These are phyloP conservation scores for Platanthera zijinensis DNA, from an alignment of 106 monocot genomes.

Conservation along the genomic window DNA sequence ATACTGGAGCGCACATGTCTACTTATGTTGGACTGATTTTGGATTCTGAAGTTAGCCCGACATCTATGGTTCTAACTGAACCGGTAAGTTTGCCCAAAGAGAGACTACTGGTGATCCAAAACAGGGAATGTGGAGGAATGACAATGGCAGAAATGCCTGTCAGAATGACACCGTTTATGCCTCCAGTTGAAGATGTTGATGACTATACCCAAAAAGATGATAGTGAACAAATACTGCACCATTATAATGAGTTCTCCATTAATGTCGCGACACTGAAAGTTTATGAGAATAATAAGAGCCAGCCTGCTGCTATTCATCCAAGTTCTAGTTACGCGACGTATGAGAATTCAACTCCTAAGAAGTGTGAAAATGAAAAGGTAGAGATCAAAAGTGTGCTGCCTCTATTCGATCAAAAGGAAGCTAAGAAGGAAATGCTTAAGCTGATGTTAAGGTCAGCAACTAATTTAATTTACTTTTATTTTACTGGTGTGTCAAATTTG, in stretches of 20 bases:
- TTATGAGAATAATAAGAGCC: slow-evolving; percentile 9
- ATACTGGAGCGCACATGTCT: slow-evolving; percentile 1
- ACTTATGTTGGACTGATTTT: slow-evolving; percentile 31
- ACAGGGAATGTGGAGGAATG: slow-evolving; percentile 6
- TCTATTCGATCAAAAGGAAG: slow-evolving; percentile 21
- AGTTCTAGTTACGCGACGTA: not conserved
- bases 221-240: slow-evolving; percentile 3
- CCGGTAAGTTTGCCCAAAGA: slow-evolving; percentile 2
- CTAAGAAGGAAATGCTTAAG: slow-evolving; percentile 39
- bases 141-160: slow-evolving; percentile 8
- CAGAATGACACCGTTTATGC: not conserved
- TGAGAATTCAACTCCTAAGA: not conserved
- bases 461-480: slow-evolving; percentile 3
- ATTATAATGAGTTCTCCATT: not conserved
- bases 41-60: slow-evolving; percentile 14
- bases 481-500: not conserved
- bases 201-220: slow-evolving; percentile 7
- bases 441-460: slow-evolving; percentile 53
- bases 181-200: slow-evolving; percentile 10
- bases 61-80: slow-evolving; percentile 4
- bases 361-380: not conserved
- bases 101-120: slow-evolving; percentile 1
- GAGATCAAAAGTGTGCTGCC: slow-evolving; percentile 12
- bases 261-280: not conserved
- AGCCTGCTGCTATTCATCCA: slow-evolving; percentile 17